A percentile compares a stretch with the other conserved stretches of the same genome.
Conservation (phyloP, 148 eudicot species). For the Vaccinium corymbosum region DNA sequence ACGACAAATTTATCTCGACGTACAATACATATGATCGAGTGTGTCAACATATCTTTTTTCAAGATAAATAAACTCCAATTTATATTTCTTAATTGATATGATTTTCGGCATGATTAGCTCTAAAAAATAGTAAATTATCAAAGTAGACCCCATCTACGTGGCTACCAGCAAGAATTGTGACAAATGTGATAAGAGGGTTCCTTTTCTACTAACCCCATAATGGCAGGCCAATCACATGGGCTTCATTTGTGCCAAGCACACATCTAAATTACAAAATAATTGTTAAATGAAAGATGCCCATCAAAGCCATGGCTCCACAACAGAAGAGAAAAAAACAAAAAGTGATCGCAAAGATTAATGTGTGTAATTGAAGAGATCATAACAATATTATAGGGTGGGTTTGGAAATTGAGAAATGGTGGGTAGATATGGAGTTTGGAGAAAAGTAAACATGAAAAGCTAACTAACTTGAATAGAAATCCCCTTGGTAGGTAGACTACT, state of each 20-base stretch:
- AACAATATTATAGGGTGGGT: conserved; percentile 35
- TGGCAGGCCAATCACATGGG: conserved; percentile 8
- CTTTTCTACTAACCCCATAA: not conserved
- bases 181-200: not conserved
- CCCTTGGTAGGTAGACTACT: too few species aligned
- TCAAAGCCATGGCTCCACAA: conserved; percentile 17
- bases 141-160: not conserved
- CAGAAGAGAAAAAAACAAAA: not conserved
- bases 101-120: not conserved
- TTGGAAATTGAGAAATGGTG: conserved; percentile 48
- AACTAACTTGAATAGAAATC: too few species aligned
- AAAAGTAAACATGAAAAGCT: not conserved
- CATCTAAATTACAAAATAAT: conserved; percentile 11
- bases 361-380: conserved; percentile 51
- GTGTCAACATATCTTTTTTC: not conserved
- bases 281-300: conserved; percentile 11
- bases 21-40: too few species aligned
- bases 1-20: not conserved
- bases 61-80: too few species aligned
- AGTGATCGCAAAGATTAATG: conserved; percentile 23
- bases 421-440: conserved; percentile 50
- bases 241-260: conserved; percentile 2
- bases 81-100: too few species aligned
- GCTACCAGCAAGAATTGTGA: not conserved
- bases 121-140: not conserved